These are phyloP conservation scores for Solanum rostratum DNA, from an alignment of 257 asterid species.

Conservation along the genomic window DNA sequence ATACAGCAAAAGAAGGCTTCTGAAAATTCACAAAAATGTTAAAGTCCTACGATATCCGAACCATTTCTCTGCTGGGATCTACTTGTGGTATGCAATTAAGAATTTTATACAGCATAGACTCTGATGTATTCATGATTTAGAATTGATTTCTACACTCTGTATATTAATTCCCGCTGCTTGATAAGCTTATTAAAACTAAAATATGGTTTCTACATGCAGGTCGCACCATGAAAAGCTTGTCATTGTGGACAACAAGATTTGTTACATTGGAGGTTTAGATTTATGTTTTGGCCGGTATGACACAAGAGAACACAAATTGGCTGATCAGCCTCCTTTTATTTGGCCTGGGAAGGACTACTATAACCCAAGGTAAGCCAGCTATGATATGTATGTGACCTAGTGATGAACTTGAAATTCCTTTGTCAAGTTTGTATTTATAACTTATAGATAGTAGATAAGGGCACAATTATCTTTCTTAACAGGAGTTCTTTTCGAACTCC, in stretches of 20 bases:
- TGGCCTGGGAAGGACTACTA: constrained; percentile 99
- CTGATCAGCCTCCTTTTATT: constrained; percentile 51
- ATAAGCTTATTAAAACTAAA: not conserved
- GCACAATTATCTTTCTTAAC: not conserved
- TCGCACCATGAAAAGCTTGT: constrained; percentile 98
- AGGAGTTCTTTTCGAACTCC: not conserved
- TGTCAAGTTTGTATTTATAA: not conserved
- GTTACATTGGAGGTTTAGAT: constrained; percentile 90
- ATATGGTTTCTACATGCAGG: constrained; percentile 35
- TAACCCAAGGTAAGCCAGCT: constrained; percentile 60
- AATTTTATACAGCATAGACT: not conserved
- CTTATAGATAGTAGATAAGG: not conserved
- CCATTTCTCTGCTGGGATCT: constrained; percentile 72
- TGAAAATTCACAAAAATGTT: constrained; percentile 75
- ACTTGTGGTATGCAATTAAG: constrained; percentile 53
- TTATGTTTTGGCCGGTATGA: constrained; percentile 94
- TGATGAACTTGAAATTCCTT: not conserved
- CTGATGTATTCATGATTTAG: not conserved
- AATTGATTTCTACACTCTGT: not conserved
- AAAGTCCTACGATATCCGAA: constrained; percentile 79
- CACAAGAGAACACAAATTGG: constrained; percentile 62
- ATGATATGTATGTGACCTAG: not conserved
- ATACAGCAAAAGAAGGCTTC: constrained; percentile 69
- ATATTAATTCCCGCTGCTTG: not conserved
- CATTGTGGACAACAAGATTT: constrained; percentile 65